Base-by-base conservation (phyloP, 495 filamentous ascomycete species). In the Xylona heveae region DNA sequence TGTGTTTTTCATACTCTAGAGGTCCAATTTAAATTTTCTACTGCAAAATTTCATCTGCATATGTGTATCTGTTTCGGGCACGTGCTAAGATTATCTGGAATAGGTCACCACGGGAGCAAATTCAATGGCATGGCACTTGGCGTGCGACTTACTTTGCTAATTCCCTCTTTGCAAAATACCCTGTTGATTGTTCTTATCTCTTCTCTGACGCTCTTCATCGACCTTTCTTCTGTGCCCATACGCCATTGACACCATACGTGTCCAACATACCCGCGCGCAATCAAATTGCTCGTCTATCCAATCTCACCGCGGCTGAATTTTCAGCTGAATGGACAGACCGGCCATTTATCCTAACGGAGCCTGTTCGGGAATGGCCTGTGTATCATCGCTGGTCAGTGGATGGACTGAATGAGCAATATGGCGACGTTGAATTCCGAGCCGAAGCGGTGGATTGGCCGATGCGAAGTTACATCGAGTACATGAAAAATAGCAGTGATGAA, bases 371-470 rank as follows among this genome's bases (percentile, higher is more conserved):
- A 32, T 97, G 88, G 88, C 78, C 80, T 3, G 68, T 72, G 17
- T 90, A 68, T 50, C 54, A 62, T 19, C 54, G 66, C 5, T 94
- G 88, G 88, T 70, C 65, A 4, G 55, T 75, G 13, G 58, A 75
- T 4, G 51, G 52, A 7, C 53, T 97, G 2, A 53, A 75, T 0
- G 43, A 54, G 15, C 56, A 62, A 33, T 83, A 85, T 45, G 58
- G 65, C 3, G 55, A 72, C 30, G 55, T 70, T 7, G 54, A 57
- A 21, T 95, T 97, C 52, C 67, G 80, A 26, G 88, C 85, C 3
- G 88, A 97, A 57, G 78, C 84, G 5, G 83, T 97, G 7, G 80
- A 93, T 46, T 97, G 88, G 88, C 60, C 72, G 0, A 61, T 94
- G 27, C 52, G 58, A 4, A 74, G 69, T 4, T 97, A 97, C 49